A percentile compares a stretch with the other conserved stretches of the same genome.
Conservation (phyloP, 2,329 filamentous ascomycete genomes). For the Beauveria sp. region DNA sequence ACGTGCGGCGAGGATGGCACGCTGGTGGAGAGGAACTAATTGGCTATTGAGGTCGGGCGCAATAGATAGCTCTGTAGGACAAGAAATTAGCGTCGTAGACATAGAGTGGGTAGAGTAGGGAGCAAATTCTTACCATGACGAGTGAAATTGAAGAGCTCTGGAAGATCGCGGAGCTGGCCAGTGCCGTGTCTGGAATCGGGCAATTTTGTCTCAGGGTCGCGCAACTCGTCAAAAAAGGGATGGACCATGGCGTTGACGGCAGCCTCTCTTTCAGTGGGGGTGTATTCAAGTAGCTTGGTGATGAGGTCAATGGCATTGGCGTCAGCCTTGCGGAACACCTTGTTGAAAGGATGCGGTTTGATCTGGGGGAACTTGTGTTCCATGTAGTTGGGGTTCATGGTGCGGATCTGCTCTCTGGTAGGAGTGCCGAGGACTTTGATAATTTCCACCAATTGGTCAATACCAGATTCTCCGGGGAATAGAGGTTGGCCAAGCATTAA, state of each 20-base stretch:
- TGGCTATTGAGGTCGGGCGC: constrained; percentile 78
- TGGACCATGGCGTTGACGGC: constrained; percentile 97
- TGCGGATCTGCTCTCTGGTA: constrained; percentile 94
- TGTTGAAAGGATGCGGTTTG: constrained; percentile 98
- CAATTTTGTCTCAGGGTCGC: constrained; percentile 82
- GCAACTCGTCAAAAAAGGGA: constrained; percentile 95
- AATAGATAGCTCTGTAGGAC: constrained; percentile 79
- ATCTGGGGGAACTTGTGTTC: constrained; percentile 99
- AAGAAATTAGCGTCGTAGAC: not conserved
- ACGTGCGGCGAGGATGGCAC: constrained; percentile 62
- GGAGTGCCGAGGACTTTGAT: constrained; percentile 98
- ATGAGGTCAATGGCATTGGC: constrained; percentile 91
- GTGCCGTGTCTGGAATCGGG: constrained; percentile 90
- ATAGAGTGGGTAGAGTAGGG: not conserved
- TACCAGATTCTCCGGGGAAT: constrained; percentile 96
- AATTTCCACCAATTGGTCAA: constrained; percentile 97
- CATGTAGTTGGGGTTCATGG: constrained; percentile 99
- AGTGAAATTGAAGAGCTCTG: constrained; percentile 85
- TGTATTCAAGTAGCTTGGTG: constrained; percentile 90
- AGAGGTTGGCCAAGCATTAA: constrained; percentile 97
- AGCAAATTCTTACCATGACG: constrained; percentile 66
- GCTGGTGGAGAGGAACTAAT: constrained; percentile 78
- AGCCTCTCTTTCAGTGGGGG: constrained; percentile 86
- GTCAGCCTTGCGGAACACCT: constrained; percentile 97
- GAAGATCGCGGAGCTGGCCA: constrained; percentile 72